A percentile compares a stretch with the other conserved stretches of the same genome.
Evolutionary conservation across 2,329 filamentous ascomycete genomes (phyloP).

Genomic region (Cyphellophora europaea): DNA sequence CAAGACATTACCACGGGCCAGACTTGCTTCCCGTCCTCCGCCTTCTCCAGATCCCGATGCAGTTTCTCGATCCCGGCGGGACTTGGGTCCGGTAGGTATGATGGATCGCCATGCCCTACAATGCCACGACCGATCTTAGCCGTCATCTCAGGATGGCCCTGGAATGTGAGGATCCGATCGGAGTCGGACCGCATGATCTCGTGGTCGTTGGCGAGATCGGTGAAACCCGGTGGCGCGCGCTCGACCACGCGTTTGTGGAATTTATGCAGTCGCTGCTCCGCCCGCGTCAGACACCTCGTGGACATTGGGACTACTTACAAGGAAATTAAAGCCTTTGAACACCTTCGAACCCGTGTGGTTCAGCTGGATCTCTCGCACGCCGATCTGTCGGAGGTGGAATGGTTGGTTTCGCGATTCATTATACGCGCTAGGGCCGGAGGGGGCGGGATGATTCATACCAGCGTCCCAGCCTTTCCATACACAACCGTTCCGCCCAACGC

Average conservation of each 20-base stretch:
- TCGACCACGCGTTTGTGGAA: constrained; percentile 33
- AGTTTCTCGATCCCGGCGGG: too few relatives aligned
- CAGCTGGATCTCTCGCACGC: constrained; percentile 26
- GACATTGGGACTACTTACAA: constrained; percentile 4
- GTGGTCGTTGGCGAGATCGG: constrained; percentile 26
- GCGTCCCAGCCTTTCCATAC: too few relatives aligned
- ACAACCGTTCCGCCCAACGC: too few relatives aligned
- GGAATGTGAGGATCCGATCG: constrained; percentile 34
- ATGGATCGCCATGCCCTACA: too few relatives aligned
- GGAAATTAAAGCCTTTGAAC: constrained; percentile 21
- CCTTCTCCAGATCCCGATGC: too few relatives aligned
- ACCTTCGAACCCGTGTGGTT: constrained; percentile 30
- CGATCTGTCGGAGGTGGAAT: too few relatives aligned
- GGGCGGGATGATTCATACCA: too few relatives aligned
- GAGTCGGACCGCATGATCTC: constrained; percentile 30
- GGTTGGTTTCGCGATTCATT: too few relatives aligned
- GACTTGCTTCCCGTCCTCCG: too few relatives aligned
- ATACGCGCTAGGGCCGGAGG: too few relatives aligned
- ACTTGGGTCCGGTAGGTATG: too few relatives aligned
- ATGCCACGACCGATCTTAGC: constrained; percentile 4
- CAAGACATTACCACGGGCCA: too few relatives aligned
- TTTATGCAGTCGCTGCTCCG: constrained; percentile 27
- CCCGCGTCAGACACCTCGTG: constrained; percentile 9
- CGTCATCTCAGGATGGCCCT: constrained; percentile 37
- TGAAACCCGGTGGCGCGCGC: constrained; percentile 24